A percentile compares a stretch with the other conserved stretches of the same genome.
Evolutionary conservation across 805 yeast species (phyloP).

Genomic region (Myxozyma neglecta): DNA sequence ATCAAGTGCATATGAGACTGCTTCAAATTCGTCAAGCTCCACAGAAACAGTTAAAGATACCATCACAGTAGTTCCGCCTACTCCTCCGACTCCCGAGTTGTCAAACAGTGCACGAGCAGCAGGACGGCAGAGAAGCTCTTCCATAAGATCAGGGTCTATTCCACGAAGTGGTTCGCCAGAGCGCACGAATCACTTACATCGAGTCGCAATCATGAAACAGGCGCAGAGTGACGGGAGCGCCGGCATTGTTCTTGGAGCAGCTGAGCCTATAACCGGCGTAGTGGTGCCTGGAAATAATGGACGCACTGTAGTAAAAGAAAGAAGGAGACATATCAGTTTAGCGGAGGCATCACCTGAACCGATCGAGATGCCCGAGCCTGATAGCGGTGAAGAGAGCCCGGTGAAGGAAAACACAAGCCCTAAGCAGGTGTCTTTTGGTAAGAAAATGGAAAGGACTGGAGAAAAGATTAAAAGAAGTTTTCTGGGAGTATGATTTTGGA

Average conservation of each 20-base stretch:
- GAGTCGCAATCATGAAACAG: background rate
- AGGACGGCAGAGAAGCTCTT: background rate
- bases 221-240: background rate
- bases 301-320: background rate
- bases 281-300: slow-evolving; percentile 11
- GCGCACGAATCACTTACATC: background rate
- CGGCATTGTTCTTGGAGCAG: slow-evolving; percentile 12
- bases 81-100: background rate
- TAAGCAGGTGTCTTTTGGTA: slow-evolving; percentile 8
- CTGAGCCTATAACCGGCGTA: slow-evolving; percentile 22
- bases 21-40: slow-evolving; percentile 1
- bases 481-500: background rate
- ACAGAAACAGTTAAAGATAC: slow-evolving; percentile 5
- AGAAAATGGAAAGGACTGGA: slow-evolving; percentile 6
- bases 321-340: background rate
- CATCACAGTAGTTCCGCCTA: background rate
- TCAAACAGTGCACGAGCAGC: background rate
- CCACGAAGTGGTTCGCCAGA: slow-evolving; percentile 8
- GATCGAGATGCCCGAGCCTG: background rate
- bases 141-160: slow-evolving; percentile 3
- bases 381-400: background rate
- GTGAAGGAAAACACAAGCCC: background rate
- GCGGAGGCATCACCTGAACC: slow-evolving; percentile 6
- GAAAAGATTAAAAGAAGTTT: slow-evolving; percentile 5
- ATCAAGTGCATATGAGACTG: background rate